Evolutionary conservation across 257 asterid species (phyloP).

Genomic region (Primulina eburnea): DNA sequence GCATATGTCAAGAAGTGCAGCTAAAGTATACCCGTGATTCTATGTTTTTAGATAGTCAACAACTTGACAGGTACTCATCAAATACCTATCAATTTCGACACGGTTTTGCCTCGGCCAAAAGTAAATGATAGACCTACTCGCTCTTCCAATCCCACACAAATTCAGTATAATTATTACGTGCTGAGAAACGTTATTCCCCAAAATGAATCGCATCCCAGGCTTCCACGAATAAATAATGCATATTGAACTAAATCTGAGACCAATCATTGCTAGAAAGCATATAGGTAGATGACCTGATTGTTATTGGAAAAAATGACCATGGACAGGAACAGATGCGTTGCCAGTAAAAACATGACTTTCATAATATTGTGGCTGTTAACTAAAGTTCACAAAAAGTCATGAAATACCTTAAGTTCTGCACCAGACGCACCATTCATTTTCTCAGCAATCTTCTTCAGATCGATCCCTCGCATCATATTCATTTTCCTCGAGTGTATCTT

Average conservation of each 20-base stretch:
- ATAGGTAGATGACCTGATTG: not conserved
- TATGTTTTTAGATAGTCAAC: not conserved
- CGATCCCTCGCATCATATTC: conserved; percentile 91
- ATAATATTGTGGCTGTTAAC: not conserved
- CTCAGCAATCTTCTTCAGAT: conserved; percentile 84
- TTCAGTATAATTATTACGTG: not conserved
- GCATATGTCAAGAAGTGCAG: not conserved
- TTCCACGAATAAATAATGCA: not conserved
- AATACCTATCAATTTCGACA: not conserved
- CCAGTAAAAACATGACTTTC: not conserved
- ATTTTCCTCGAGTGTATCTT: conserved; percentile 88
- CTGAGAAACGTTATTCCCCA: too few species aligned
- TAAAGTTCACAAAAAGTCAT: not conserved
- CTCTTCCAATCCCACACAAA: not conserved
- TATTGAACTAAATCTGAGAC: not conserved
- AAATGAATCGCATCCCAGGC: too few species aligned
- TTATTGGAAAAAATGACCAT: not conserved
- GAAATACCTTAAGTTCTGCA: conserved; percentile 79
- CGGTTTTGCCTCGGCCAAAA: not conserved
- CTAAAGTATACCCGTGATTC: not conserved
- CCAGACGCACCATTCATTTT: conserved; percentile 95
- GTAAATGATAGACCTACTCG: not conserved
- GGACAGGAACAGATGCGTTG: not conserved
- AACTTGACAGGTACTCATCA: not conserved
- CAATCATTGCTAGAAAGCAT: not conserved